Conservation (phyloP, 805 yeast genomes). For the Candida stauntonica region DNA sequence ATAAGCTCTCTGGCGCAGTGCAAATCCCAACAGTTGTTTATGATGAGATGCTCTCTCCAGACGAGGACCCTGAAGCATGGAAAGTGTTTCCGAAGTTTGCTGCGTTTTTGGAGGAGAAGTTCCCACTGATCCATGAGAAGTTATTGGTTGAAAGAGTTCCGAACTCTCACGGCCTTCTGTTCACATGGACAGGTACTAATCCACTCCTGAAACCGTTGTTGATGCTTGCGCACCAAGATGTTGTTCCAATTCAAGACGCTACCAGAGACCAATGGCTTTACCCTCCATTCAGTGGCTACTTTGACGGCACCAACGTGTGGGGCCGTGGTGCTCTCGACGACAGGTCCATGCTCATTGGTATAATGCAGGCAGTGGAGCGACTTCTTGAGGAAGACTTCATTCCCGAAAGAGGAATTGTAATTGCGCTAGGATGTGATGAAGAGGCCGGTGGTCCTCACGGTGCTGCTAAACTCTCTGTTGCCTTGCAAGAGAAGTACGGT, state of each 20-base stretch:
- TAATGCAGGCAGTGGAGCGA: constrained; percentile 55
- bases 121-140: constrained; percentile 46
- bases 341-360: constrained; percentile 59
- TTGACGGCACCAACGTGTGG: constrained; percentile 58
- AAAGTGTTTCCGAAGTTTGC: constrained; percentile 37
- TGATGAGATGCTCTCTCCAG: constrained; percentile 12
- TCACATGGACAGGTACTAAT: constrained; percentile 57
- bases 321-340: constrained; percentile 81
- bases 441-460: constrained; percentile 47
- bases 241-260: constrained; percentile 65
- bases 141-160: constrained; percentile 47
- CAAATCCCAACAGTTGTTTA: constrained; percentile 40
- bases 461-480: constrained; percentile 43
- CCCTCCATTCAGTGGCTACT: constrained; percentile 61
- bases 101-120: constrained; percentile 45
- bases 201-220: constrained; percentile 53
- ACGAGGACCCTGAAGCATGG: constrained; percentile 33
- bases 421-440: constrained; percentile 76
- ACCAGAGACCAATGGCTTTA: constrained; percentile 56
- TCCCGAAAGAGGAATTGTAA: constrained; percentile 54
- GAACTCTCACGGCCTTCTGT: constrained; percentile 60
- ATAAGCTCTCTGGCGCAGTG: constrained; percentile 44
- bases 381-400: constrained; percentile 40
- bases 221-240: constrained; percentile 75
- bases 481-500: constrained; percentile 51